Evolutionary conservation across 805 yeast species (phyloP).

Genomic region (Wickerhamomyces chambardii): DNA sequence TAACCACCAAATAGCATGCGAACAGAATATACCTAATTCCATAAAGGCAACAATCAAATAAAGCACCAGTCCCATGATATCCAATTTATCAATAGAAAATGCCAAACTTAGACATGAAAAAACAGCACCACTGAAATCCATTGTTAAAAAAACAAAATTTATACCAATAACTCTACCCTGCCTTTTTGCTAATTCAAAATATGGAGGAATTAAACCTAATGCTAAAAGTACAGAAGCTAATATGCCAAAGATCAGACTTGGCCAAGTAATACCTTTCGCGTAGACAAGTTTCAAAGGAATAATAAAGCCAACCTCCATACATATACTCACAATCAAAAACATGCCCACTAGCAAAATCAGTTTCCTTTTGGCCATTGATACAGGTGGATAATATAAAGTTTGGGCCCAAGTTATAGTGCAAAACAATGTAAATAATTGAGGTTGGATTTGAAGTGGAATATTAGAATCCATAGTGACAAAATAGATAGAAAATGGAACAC

Average conservation of each 20-base stretch:
- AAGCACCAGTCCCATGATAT: conserved; percentile 70
- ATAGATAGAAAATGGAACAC: conserved; percentile 82
- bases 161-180: conserved; percentile 84
- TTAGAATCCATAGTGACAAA: conserved; percentile 64
- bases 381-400: conserved; percentile 69
- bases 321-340: conserved; percentile 39
- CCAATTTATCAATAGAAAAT: conserved; percentile 57
- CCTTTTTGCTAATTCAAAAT: conserved; percentile 72
- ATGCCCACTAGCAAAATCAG: conserved; percentile 24
- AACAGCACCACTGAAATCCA: conserved; percentile 80
- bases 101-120: conserved; percentile 58
- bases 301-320: conserved; percentile 61
- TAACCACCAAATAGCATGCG: conserved; percentile 65
- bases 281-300: conserved; percentile 56
- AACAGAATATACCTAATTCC: conserved; percentile 68
- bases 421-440: conserved; percentile 70
- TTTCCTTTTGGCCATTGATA: conserved; percentile 23
- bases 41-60: conserved; percentile 65
- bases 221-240: conserved; percentile 71
- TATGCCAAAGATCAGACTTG: conserved; percentile 71
- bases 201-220: conserved; percentile 80
- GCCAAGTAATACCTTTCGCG: conserved; percentile 48
- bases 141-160: conserved; percentile 64
- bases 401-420: conserved; percentile 64
- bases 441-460: conserved; percentile 78